Evolutionary conservation across 148 eudicot species (phyloP), one percentile per base, ranked within the genome.

Genomic region (Polygonum aviculare): DNA sequence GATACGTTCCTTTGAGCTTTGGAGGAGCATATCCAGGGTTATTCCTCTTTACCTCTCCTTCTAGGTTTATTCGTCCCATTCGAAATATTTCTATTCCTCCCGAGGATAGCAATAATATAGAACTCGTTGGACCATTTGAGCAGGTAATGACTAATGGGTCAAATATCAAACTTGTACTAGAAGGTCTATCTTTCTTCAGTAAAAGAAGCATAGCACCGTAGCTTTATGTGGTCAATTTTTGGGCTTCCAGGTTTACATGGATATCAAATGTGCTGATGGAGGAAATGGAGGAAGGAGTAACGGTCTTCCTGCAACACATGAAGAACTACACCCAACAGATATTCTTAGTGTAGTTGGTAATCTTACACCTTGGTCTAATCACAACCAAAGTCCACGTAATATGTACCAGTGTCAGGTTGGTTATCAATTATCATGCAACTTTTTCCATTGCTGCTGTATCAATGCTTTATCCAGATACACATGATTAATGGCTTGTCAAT

Each of bases 331-430:
- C 86, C 97, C 96, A 55, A 95, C 98, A 72, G 90, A 92, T 76
- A 89, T 94, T 52, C 82, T 92, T 79, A 94, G 98, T 80, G 89
- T 87, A 41, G 93, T 94, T 84, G 97, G 85, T 75, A 95, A 87
- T 89, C 89, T 90, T 41, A 92, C 96, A 38, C 99, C 99, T 67
- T 95, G 94, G 94, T 95, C 91, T 84, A 89, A 95, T 79, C 99
- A 95, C 86, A 95, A 95, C 85, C 99, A 95, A 87, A 95, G 99
- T 75, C 99, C 97, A 76, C 92, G 99, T 52, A 95, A 95, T 83
- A 95, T 95, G 99, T 92, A 95, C 82, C 98, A 94, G 87, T 94
- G 98, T 75, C 98, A 94, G 98, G 98, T 94, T 71, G 41, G 76
- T 76, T 77, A 62, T 52, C 57, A 52, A 52, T 55, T 55, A 19